Conservation (phyloP, 2,329 filamentous ascomycete genomes). For the Stemphylium beticola region DNA sequence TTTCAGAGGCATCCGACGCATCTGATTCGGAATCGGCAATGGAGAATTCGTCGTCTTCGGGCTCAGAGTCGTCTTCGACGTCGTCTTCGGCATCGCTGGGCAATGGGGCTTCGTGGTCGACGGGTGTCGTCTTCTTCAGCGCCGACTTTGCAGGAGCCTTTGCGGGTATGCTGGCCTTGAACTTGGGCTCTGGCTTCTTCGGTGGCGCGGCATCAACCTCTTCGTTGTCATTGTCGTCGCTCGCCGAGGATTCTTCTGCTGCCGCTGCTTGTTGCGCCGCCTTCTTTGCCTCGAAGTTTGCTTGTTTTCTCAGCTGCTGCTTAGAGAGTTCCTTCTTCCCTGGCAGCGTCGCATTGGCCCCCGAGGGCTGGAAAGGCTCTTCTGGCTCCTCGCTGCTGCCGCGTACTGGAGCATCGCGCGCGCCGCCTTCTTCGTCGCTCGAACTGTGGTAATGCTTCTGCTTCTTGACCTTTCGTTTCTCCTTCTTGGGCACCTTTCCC, state of each 20-base stretch:
- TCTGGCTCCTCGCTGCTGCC: conserved; percentile 21
- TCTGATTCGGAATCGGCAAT: conserved; percentile 41
- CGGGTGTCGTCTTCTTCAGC: conserved; percentile 33
- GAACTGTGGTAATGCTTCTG: conserved; percentile 70
- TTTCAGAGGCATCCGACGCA: conserved; percentile 48
- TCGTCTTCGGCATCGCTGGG: conserved; percentile 31
- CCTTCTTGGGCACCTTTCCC: conserved; percentile 58
- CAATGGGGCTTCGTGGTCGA: conserved; percentile 38
- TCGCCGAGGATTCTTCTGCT: conserved; percentile 18
- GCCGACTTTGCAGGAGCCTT: conserved; percentile 27
- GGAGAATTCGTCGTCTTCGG: conserved; percentile 42
- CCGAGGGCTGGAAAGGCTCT: conserved; percentile 38
- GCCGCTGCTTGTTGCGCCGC: conserved; percentile 18
- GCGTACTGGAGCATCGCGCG: conserved; percentile 37
- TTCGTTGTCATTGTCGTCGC: conserved; percentile 13
- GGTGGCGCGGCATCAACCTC: neutral
- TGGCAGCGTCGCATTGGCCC: conserved; percentile 29
- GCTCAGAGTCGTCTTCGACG: conserved; percentile 36
- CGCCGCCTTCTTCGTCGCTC: conserved; percentile 61
- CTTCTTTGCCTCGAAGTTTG: conserved; percentile 24
- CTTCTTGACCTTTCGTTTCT: conserved; percentile 67
- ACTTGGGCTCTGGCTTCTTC: conserved; percentile 29
- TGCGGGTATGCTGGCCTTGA: conserved; percentile 25
- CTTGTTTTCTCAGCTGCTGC: conserved; percentile 27
- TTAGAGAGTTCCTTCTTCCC: conserved; percentile 15